These are phyloP conservation scores for Aspergillus pseudonomiae DNA, from an alignment of 2,329 filamentous ascomycete species.

Conservation along the genomic window DNA sequence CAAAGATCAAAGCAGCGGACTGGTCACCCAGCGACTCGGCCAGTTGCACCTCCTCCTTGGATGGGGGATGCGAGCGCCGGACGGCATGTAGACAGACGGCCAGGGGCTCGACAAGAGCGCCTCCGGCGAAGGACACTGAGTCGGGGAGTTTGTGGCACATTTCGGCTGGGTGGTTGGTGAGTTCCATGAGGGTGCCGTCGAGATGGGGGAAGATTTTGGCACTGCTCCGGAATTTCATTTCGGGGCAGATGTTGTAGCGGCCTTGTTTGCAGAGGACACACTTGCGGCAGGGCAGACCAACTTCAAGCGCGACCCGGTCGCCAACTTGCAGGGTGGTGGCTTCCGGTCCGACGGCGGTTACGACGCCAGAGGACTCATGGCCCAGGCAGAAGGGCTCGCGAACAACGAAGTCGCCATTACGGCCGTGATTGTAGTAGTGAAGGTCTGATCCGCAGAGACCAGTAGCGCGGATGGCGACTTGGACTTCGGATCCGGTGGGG, in stretches of 20 bases:
- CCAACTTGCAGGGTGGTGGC: slow-evolving; percentile 68
- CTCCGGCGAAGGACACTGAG: slow-evolving; percentile 56
- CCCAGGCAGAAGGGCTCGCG: slow-evolving; percentile 80
- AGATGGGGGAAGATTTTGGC: slow-evolving; percentile 64
- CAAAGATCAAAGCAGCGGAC: slow-evolving; percentile 60
- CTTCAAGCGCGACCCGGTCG: slow-evolving; percentile 90
- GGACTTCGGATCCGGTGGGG: slow-evolving; percentile 59
- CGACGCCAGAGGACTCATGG: slow-evolving; percentile 76
- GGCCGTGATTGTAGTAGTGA: slow-evolving; percentile 85
- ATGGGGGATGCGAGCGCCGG: slow-evolving; percentile 55
- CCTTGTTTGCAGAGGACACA: slow-evolving; percentile 60
- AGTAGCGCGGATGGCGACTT: slow-evolving; percentile 66
- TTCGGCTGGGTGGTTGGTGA: slow-evolving; percentile 63
- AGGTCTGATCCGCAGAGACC: slow-evolving; percentile 73
- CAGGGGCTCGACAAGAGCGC: slow-evolving; percentile 63
- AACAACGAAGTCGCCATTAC: slow-evolving; percentile 84
- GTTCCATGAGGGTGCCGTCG: slow-evolving; percentile 65
- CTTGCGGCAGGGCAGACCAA: slow-evolving; percentile 77
- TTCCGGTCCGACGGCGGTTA: slow-evolving; percentile 69
- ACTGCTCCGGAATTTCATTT: slow-evolving; percentile 60
- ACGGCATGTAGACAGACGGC: slow-evolving; percentile 64
- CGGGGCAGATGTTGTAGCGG: slow-evolving; percentile 65
- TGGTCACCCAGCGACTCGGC: slow-evolving; percentile 44
- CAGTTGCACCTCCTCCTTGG: slow-evolving; percentile 36
- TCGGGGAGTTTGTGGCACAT: slow-evolving; percentile 63